phyloP scores from a whole-genome alignment of 352 stramenopile species.

The Thalassiosira ordinaria region DNA sequence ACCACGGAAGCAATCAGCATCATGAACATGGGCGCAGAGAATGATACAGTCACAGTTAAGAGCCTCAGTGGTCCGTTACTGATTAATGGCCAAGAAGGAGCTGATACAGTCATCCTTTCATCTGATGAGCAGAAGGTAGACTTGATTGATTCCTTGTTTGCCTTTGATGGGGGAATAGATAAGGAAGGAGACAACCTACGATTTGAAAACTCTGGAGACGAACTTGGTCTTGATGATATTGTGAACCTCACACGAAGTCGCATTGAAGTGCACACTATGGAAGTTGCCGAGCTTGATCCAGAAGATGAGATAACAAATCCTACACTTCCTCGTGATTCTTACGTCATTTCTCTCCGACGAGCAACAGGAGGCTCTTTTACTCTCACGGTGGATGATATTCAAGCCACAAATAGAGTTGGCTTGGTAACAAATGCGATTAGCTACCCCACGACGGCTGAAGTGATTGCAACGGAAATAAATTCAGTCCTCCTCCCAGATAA shows the following conservation, averaged over 20 bases:
- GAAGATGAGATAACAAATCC: too few relatives aligned
- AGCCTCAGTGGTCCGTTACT: conserved; percentile 49
- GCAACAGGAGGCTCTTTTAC: conserved; percentile 42
- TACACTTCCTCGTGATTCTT: too few relatives aligned
- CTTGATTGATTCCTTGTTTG: conserved; percentile 24
- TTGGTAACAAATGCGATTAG: conserved; percentile 12
- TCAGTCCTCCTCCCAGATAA: conserved; percentile 16
- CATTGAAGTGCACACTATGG: neutral
- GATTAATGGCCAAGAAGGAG: conserved; percentile 40
- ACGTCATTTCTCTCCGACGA: conserved; percentile 43
- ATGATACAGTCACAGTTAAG: conserved; percentile 43
- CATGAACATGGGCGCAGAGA: conserved; percentile 35
- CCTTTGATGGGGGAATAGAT: conserved; percentile 45
- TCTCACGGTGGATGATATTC: conserved; percentile 47
- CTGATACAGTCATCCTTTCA: conserved; percentile 40
- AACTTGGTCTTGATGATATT: neutral
- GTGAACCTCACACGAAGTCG: neutral
- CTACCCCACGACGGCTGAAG: conserved; percentile 26
- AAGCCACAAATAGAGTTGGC: neutral
- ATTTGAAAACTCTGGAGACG: conserved; percentile 34
- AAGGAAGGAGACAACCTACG: conserved; percentile 18
- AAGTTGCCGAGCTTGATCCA: too few relatives aligned
- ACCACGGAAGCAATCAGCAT: conserved; percentile 47
- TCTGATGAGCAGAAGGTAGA: conserved; percentile 34
- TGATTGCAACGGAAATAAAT: conserved; percentile 15